phyloP scores from a whole-genome alignment of 2,329 filamentous ascomycete species.

The Curvularia sp. region DNA sequence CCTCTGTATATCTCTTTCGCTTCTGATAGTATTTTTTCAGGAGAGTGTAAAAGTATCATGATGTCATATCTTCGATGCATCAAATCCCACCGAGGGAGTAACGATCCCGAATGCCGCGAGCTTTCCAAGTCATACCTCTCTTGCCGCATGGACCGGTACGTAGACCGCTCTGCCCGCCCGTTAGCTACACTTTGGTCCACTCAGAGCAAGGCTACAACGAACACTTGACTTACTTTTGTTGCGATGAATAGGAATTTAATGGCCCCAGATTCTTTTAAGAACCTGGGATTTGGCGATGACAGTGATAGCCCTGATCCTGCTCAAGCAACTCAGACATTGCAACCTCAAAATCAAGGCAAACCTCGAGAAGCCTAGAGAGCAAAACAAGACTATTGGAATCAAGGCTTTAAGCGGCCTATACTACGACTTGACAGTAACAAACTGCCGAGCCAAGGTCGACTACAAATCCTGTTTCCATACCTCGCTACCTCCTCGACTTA shows the following conservation, averaged over 20 bases:
- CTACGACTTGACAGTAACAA: constrained; percentile 37
- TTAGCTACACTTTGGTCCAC: not conserved
- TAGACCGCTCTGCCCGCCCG: constrained; percentile 25
- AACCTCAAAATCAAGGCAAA: constrained; percentile 34
- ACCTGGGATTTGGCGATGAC: constrained; percentile 75
- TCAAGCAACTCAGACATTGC: constrained; percentile 37
- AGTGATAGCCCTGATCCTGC: constrained; percentile 29
- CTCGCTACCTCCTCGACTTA: constrained; percentile 14
- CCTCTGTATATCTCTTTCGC: not conserved
- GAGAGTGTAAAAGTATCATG: constrained; percentile 94
- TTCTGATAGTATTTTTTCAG: constrained; percentile 57
- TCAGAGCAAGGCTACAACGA: constrained; percentile 7
- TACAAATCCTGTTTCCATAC: constrained; percentile 17
- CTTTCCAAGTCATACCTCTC: constrained; percentile 87
- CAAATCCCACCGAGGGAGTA: constrained; percentile 81
- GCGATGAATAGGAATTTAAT: constrained; percentile 75
- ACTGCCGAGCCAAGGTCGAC: constrained; percentile 28
- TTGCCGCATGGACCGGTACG: constrained; percentile 94
- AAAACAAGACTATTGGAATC: constrained; percentile 30
- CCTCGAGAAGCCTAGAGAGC: constrained; percentile 33
- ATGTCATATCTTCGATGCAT: constrained; percentile 84
- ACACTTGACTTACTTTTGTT: constrained; percentile 29
- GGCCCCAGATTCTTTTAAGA: constrained; percentile 94
- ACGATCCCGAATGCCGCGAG: constrained; percentile 83
- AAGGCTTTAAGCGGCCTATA: constrained; percentile 26